Base-by-base conservation (phyloP, 1,284 basidiomycete species). In the Puccinia hordei region DNA sequence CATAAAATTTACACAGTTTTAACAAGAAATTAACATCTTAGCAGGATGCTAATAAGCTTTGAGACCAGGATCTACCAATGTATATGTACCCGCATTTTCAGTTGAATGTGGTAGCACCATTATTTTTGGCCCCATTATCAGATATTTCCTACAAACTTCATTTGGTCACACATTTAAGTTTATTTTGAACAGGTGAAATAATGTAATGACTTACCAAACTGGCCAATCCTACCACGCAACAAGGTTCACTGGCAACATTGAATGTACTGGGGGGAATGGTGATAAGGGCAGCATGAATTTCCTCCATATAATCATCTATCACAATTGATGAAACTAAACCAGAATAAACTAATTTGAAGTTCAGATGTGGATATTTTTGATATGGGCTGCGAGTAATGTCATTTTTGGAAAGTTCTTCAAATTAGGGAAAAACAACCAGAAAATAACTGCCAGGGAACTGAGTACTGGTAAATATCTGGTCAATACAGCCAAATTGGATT, bases 341-440 rank as follows among this genome's bases (percentile, higher is more conserved):
- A n/a, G n/a, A n/a, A 65, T 65, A 65, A 41, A 65, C 61, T 65
- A 65, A 65, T 65, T 65, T 65, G 33, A 30, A 65, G 61, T 41
- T 35, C 2, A 65, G 61, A 22, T 22, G 12, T 17, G 61, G 61
- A 38, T 65, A 65, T 10, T 10, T 38, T 24, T 38, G 2, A 65
- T 65, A 65, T 8, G 61, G 61, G 33, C 19, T 22, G 19, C 5
- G 5, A 3, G 5, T n/a, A 9, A 35, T 65, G 27, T 65, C 61
- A 17, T 38, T 38, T 65, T 35, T 12, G 22, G 35, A 8, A 2
- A 65, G 61, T 65, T 65, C 61, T 19, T 65, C 61, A 38, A 65
- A n/a, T n/a, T n/a, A 65, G 1, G 33, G 17, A 10, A 12, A 65
- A 10, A 65, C 61, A 65, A 35, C 6, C 61, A 65, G 12, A 38